Percentiles rank a stretch among this genome's conserved stretches.
phyloP scores from a whole-genome alignment of 2,329 filamentous ascomycete genomes.

The Ophiostoma sp. region DNA sequence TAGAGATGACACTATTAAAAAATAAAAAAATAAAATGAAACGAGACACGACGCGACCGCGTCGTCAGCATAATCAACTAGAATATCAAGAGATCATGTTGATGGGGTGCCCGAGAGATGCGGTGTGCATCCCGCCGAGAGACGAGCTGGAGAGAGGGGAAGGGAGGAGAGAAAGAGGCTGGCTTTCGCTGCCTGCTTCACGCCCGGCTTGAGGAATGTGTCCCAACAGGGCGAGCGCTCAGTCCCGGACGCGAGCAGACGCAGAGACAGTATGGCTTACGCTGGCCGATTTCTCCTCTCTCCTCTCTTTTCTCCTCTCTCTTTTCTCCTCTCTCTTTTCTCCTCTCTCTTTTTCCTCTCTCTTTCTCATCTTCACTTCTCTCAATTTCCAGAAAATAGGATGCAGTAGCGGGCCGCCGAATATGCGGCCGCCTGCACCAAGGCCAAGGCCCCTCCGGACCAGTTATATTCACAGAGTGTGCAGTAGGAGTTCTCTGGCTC shows the following conservation, averaged over 20 bases:
- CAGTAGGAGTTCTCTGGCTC: neutral
- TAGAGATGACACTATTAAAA: neutral
- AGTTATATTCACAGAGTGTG: slow-evolving; percentile 14
- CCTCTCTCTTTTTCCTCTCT: too few relatives aligned
- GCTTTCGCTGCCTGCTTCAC: too few relatives aligned
- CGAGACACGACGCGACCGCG: neutral
- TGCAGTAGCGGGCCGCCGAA: slow-evolving; percentile 23
- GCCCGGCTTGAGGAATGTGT: neutral
- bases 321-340: neutral
- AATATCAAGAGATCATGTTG: too few relatives aligned
- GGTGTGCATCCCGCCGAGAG: neutral
- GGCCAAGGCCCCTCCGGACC: slow-evolving; percentile 14
- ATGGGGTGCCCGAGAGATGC: neutral
- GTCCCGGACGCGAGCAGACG: too few relatives aligned
- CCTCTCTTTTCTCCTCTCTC: neutral
- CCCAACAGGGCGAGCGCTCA: slow-evolving; percentile 14
- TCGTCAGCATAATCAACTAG: neutral
- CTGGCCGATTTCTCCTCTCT: neutral
- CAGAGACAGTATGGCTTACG: too few relatives aligned
- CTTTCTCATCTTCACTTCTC: neutral
- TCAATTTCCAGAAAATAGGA: neutral
- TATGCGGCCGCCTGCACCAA: slow-evolving; percentile 26
- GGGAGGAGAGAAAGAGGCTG: neutral
- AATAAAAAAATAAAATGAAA: neutral
- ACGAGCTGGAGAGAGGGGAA: neutral